A percentile compares a stretch with the other conserved stretches of the same genome.
phyloP scores from a whole-genome alignment of 352 stramenopile genomes.

The Phytophthora tentaculata region DNA sequence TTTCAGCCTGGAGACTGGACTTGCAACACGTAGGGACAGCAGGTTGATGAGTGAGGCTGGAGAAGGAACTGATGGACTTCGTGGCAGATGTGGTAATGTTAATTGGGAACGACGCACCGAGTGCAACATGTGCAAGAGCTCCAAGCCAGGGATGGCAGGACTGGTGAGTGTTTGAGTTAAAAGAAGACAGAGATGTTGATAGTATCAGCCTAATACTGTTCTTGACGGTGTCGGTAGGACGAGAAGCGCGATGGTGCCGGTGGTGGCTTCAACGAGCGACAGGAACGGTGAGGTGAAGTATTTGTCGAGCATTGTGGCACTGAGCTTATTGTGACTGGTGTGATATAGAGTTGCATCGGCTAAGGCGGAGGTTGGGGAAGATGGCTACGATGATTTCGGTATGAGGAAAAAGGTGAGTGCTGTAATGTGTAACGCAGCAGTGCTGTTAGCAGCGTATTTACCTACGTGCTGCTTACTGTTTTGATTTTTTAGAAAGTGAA shows the following conservation, averaged over 20 bases:
- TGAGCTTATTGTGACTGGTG: slow-evolving; percentile 8
- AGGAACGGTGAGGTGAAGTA: slow-evolving; percentile 61
- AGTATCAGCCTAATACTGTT: background rate
- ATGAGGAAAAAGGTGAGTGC: slow-evolving; percentile 75
- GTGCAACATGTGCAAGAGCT: slow-evolving; percentile 89
- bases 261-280: slow-evolving; percentile 86
- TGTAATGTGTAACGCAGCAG: too few species aligned
- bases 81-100: slow-evolving; percentile 80
- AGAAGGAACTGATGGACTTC: slow-evolving; percentile 5
- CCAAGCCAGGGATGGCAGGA: slow-evolving; percentile 74
- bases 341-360: slow-evolving; percentile 61
- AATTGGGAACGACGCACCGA: slow-evolving; percentile 87
- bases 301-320: background rate
- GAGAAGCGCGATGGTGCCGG: slow-evolving; percentile 81
- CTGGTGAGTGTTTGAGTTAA: slow-evolving; percentile 38
- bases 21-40: slow-evolving; percentile 68
- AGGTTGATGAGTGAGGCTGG: background rate
- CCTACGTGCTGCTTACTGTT: too few species aligned
- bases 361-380: slow-evolving; percentile 80
- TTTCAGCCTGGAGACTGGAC: slow-evolving; percentile 86
- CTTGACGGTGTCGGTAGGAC: slow-evolving; percentile 43
- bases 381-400: slow-evolving; percentile 90
- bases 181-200: slow-evolving; percentile 1
- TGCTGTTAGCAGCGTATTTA: too few species aligned
- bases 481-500: slow-evolving; percentile 70